Evolutionary conservation across 352 stramenopile species (phyloP).

Genomic region (Globisporangium alternatum): DNA sequence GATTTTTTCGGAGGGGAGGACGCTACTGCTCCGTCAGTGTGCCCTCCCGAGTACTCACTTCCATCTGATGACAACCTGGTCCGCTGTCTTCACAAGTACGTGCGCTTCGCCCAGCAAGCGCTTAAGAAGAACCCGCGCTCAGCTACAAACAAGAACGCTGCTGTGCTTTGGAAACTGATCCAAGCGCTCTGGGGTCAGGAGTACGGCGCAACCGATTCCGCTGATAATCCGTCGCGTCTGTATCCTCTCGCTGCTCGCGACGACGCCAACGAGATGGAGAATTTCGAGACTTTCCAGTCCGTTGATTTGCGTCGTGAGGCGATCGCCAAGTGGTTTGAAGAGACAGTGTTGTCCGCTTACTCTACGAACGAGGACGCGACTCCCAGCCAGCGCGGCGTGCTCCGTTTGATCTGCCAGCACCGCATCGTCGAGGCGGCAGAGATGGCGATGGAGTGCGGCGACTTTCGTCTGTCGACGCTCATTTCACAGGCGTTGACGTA

Average conservation of each 20-base stretch:
- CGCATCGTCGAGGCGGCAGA: conserved; percentile 55
- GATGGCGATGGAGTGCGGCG: conserved; percentile 52
- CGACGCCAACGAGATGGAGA: conserved; percentile 59
- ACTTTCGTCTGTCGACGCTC: conserved; percentile 66
- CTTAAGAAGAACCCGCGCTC: conserved; percentile 23
- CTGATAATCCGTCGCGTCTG: conserved; percentile 19
- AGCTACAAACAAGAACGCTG: conserved; percentile 16
- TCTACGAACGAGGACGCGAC: conserved; percentile 5
- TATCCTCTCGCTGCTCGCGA: conserved; percentile 57
- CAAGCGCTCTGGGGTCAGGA: conserved; percentile 79
- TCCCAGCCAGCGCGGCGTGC: conserved; percentile 30
- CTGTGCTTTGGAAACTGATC: conserved; percentile 68
- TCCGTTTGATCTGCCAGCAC: conserved; percentile 52
- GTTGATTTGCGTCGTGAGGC: conserved; percentile 69
- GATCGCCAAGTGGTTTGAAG: conserved; percentile 77
- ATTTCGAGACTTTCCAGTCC: conserved; percentile 60
- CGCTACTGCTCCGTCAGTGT: conserved; percentile 17
- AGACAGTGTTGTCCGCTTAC: conserved; percentile 28
- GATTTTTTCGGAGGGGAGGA: conserved; percentile 29
- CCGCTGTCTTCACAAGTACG: conserved; percentile 60
- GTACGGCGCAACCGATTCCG: conserved; percentile 33
- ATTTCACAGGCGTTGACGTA: conserved; percentile 56
- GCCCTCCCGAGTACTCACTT: conserved; percentile 40
- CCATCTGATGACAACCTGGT: conserved; percentile 48
- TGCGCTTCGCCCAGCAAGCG: conserved; percentile 35